Conservation (phyloP, 2,329 filamentous ascomycete genomes). For the Mollisiaceae sp. region DNA sequence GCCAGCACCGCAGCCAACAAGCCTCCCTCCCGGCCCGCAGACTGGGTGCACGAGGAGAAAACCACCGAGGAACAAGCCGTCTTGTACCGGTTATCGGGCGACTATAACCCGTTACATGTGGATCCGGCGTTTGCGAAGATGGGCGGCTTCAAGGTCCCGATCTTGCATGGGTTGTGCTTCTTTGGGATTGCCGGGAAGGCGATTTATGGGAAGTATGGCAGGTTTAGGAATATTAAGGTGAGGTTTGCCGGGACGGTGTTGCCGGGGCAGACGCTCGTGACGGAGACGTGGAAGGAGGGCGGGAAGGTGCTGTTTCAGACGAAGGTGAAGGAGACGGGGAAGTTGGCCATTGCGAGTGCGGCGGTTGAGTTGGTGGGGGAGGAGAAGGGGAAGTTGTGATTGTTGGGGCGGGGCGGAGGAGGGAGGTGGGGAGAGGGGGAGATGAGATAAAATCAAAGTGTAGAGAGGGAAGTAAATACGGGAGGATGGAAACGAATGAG, state of each 20-base stretch:
- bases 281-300: constrained; percentile 93
- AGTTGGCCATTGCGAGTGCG: constrained; percentile 81
- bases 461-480: background rate
- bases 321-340: constrained; percentile 91
- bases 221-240: constrained; percentile 90
- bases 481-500: background rate
- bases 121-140: constrained; percentile 94
- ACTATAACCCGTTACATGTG: constrained; percentile 95
- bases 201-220: constrained; percentile 81
- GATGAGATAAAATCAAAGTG: background rate
- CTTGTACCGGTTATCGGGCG: constrained; percentile 89
- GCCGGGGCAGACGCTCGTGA: constrained; percentile 87
- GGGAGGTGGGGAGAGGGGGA: background rate
- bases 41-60: constrained; percentile 81
- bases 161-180: constrained; percentile 95
- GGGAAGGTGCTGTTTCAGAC: constrained; percentile 82
- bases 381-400: constrained; percentile 27
- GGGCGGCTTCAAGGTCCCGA: constrained; percentile 92
- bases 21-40: constrained; percentile 76
- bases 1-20: constrained; percentile 80
- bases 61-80: constrained; percentile 92
- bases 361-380: constrained; percentile 71
- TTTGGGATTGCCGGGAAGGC: constrained; percentile 93
- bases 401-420: background rate
- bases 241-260: constrained; percentile 85